phyloP scores from a whole-genome alignment of 768 basidiomycete genomes.

The Boletellus ananiceps region DNA sequence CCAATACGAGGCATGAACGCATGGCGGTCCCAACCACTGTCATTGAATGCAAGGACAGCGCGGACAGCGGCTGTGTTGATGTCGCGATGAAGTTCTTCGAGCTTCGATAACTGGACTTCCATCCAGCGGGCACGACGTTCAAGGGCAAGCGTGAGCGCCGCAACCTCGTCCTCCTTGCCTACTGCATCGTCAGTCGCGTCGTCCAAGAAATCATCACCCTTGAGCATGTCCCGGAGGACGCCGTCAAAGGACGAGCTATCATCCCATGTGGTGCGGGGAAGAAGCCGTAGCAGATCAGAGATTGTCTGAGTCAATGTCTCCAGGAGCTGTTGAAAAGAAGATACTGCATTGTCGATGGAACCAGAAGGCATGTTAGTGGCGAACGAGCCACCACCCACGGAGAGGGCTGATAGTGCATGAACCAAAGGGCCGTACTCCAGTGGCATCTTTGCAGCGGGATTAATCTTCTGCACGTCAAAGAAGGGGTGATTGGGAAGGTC shows the following conservation, averaged over 20 bases:
- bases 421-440: constrained; percentile 82
- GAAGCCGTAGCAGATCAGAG: constrained; percentile 76
- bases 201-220: constrained; percentile 82
- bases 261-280: constrained; percentile 87
- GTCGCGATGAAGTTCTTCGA: constrained; percentile 85
- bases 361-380: constrained; percentile 75
- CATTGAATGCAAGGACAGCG: constrained; percentile 78
- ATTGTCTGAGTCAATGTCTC: constrained; percentile 89
- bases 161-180: constrained; percentile 79
- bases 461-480: constrained; percentile 68
- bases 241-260: constrained; percentile 88
- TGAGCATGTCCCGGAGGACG: constrained; percentile 82
- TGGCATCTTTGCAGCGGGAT: constrained; percentile 74
- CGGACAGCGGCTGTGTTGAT: constrained; percentile 86
- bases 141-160: constrained; percentile 74
- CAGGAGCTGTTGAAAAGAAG: constrained; percentile 83
- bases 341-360: constrained; percentile 87
- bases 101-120: constrained; percentile 84
- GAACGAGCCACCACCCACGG: constrained; percentile 81
- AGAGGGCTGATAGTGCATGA: constrained; percentile 80
- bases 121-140: constrained; percentile 92
- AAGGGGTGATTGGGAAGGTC: constrained; percentile 67
- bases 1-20: constrained; percentile 67
- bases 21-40: constrained; percentile 76
- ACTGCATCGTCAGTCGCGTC: constrained; percentile 62